Evolutionary conservation across 305 asterid species (phyloP).

Genomic region (Stenogyne calaminthoides): DNA sequence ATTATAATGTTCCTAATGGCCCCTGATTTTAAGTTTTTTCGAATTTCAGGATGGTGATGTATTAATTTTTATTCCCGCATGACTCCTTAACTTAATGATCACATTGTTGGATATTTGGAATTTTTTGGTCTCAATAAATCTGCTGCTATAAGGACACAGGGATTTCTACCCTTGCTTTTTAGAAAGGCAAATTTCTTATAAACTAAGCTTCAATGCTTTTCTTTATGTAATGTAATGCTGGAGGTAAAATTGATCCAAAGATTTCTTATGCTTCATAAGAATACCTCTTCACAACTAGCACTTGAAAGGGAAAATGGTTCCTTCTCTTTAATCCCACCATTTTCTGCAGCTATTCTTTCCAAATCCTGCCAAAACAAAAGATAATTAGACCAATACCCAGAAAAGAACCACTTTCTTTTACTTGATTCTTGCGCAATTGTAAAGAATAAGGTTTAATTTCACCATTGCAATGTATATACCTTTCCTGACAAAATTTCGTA

Average conservation of each 20-base stretch:
- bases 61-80: not conserved
- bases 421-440: no score
- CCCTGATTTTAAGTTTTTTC: not conserved
- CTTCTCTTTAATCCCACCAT: slow-evolving; percentile 72
- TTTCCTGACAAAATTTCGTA: slow-evolving; percentile 82
- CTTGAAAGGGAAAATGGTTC: slow-evolving; percentile 82
- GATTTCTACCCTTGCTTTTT: not conserved
- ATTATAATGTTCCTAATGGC: not conserved
- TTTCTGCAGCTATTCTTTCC: slow-evolving; percentile 68
- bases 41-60: not conserved
- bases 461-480: slow-evolving; percentile 50
- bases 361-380: slow-evolving; percentile 60
- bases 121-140: not conserved
- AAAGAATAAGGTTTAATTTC: not conserved
- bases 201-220: slow-evolving; percentile 11
- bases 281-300: slow-evolving; percentile 60
- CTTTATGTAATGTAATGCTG: not conserved
- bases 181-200: slow-evolving; percentile 14
- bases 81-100: not conserved
- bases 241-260: not conserved
- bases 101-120: not conserved
- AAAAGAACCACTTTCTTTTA: not conserved
- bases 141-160: not conserved
- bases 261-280: not conserved
- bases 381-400: not conserved